Evolutionary conservation across 805 yeast species (phyloP).

Genomic region (Pichia scutulata): DNA sequence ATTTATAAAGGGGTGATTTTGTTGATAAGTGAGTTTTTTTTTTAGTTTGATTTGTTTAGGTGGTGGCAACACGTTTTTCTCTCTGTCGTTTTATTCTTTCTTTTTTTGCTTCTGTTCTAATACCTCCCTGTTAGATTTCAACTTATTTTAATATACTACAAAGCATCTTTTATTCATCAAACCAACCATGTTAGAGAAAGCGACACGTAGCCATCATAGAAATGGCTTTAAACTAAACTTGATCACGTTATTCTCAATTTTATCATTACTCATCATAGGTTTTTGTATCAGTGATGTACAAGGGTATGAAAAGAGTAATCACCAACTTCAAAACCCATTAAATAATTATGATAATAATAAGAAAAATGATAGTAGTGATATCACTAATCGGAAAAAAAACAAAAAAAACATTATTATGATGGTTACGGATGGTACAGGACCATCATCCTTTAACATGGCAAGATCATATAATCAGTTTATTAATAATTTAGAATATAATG

Average conservation of each 20-base stretch:
- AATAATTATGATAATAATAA: no score
- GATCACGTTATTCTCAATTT: background rate
- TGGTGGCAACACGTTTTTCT: no score
- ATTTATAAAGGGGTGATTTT: no score
- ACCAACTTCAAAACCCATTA: no score
- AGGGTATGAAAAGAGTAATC: background rate
- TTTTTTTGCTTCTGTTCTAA: no score
- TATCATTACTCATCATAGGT: background rate
- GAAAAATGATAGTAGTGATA: background rate
- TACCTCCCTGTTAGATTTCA: no score
- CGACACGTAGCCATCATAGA: background rate
- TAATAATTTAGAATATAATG: constrained; percentile 45
- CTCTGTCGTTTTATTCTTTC: no score
- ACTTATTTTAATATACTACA: no score
- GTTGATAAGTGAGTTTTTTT: no score
- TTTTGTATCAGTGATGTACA: constrained; percentile 1
- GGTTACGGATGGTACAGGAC: constrained; percentile 96
- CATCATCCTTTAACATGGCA: constrained; percentile 74
- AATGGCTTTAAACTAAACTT: background rate
- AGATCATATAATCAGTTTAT: constrained; percentile 64
- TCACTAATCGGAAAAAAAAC: background rate
- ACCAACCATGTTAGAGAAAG: background rate
- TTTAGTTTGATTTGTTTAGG: no score
- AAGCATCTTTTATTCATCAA: background rate
- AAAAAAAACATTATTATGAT: constrained; percentile 78